These are phyloP conservation scores for Rhodosporidiobolus odoratus DNA, from an alignment of 768 basidiomycete species.

Conservation along the genomic window DNA sequence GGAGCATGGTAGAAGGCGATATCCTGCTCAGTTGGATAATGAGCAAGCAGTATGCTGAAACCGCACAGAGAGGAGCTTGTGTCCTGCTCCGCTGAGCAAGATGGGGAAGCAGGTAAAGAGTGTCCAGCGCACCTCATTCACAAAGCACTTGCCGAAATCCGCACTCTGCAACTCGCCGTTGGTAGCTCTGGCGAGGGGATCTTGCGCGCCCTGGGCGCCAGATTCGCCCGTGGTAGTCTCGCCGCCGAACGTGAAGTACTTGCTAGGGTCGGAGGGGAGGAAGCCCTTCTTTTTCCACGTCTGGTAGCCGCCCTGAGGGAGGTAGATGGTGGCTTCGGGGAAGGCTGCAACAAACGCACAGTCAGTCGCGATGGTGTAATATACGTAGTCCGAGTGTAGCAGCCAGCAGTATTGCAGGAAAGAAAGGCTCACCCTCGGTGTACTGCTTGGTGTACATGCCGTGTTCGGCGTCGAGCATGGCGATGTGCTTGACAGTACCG, in stretches of 20 bases:
- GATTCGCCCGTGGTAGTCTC: neutral
- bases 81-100: neutral
- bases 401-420: neutral
- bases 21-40: conserved; percentile 75
- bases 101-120: neutral
- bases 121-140: conserved; percentile 22
- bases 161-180: conserved; percentile 42
- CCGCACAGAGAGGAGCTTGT: neutral
- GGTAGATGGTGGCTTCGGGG: conserved; percentile 28
- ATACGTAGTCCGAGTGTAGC: neutral
- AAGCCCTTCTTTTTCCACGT: conserved; percentile 15
- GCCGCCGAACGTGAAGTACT: conserved; percentile 12
- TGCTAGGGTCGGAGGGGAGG: neutral
- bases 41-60: conserved; percentile 41
- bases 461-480: conserved; percentile 22
- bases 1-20: conserved; percentile 72
- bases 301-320: conserved; percentile 8
- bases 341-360: neutral
- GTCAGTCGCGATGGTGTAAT: neutral
- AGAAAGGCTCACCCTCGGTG: conserved; percentile 8
- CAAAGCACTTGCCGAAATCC: conserved; percentile 12
- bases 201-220: neutral
- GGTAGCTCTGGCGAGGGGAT: conserved; percentile 33
- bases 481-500: conserved; percentile 59
- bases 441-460: conserved; percentile 25